Evolutionary conservation across 2,329 filamentous ascomycete genomes (phyloP).

Genomic region (Fusarium algeriense): DNA sequence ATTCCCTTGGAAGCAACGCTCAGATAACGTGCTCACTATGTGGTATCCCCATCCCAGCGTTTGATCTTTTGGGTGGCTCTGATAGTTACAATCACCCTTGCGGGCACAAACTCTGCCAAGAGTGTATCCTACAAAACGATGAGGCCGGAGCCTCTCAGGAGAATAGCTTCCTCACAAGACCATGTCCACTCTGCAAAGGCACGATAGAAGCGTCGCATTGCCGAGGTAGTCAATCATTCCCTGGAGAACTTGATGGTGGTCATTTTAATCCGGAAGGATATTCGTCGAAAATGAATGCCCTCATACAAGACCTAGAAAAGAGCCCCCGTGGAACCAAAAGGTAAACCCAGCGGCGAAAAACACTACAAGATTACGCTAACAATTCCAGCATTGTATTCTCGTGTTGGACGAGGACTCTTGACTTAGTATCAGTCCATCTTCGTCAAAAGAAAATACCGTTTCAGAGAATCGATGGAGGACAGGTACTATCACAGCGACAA

Average conservation of each 20-base stretch:
- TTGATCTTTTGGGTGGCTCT: too few relatives aligned
- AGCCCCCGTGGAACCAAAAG: too few relatives aligned
- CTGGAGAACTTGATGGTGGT: not conserved
- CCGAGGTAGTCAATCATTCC: not conserved
- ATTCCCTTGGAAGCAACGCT: too few relatives aligned
- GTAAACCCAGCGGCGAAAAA: too few relatives aligned
- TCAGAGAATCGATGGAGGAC: not conserved
- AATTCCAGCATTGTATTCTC: not conserved
- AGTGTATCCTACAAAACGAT: too few relatives aligned
- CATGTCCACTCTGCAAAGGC: not conserved
- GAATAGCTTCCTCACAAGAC: not conserved
- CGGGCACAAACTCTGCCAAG: too few relatives aligned
- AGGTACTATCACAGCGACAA: not conserved
- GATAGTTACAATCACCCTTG: too few relatives aligned
- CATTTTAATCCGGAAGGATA: not conserved
- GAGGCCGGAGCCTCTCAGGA: too few relatives aligned
- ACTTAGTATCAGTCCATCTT: not conserved
- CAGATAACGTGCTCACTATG: too few relatives aligned
- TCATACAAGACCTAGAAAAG: not conserved
- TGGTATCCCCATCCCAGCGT: too few relatives aligned
- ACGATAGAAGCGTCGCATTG: too few relatives aligned
- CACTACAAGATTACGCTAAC: too few relatives aligned
- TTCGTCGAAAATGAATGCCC: accelerated
- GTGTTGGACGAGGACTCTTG: not conserved
- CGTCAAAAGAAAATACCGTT: not conserved